Evolutionary conservation across 2,329 filamentous ascomycete genomes (phyloP), one percentile per base, ranked within the genome.

Genomic region (Fusarium verrucosum): DNA sequence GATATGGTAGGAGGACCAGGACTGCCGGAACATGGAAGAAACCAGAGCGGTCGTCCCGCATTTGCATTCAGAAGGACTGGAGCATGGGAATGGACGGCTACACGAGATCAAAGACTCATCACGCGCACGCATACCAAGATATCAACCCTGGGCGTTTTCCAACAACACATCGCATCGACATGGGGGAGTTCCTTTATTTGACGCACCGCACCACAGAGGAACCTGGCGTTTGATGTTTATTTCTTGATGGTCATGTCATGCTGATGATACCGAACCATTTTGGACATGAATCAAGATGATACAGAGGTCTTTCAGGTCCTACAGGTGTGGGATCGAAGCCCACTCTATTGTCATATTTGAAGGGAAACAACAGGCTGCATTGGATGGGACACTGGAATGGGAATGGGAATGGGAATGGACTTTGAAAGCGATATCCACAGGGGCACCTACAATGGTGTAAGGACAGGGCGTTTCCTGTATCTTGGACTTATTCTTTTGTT

Each of bases 101-200:
- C 58, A 71, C 58, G 68, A 68, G 51, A 59, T 65, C 43, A 68
- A 57, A 51, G 68, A 58, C 60, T 69, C 50, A 65, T 47, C 49
- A 56, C 19, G 25, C 50, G 58, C 68, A 68, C 55, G 58, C 63
- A 71, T 59, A 58, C 54, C 63, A 66, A 37, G 60, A 55, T 53
- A 67, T 41, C 32, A 58, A 53, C 46, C 43, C 44, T 43, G 49
- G 54, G 54, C 55, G 61, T 57, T 52, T 32, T 16, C 38, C 50
- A 58, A 37, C 58, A 63, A 37, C 58, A 63, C 40, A 46, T 53
- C 43, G 46, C 53, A 55, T 56, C 49, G 59, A 49, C 46, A 62
- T 60, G 58, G 51, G 50, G 47, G 62, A 54, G 40, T 51, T 61
- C 38, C 50, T 58, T 58, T 51, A 56, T 59, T 46, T 62, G 32